A percentile compares a stretch with the other conserved stretches of the same genome.
phyloP scores from a whole-genome alignment of 2,329 filamentous ascomycete species.

The Arthrobotrys iridis region DNA sequence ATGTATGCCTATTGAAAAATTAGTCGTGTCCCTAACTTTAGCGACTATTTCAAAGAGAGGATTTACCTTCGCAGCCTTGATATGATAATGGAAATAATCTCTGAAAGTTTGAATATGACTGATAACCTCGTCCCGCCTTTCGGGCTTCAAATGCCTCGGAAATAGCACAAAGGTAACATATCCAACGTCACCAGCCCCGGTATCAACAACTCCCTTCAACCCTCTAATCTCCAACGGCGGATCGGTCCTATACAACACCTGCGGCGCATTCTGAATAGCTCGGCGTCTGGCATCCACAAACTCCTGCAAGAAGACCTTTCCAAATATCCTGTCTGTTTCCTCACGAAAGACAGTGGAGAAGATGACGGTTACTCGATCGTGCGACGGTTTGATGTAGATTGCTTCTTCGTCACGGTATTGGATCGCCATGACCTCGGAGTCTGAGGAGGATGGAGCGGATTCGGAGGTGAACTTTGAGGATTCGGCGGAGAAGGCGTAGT shows the following conservation, averaged over 20 bases:
- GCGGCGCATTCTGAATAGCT: constrained; percentile 96
- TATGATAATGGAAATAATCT: constrained; percentile 99
- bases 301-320: constrained; percentile 98
- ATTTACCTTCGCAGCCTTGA: constrained; percentile 90
- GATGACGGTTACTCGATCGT: constrained; percentile 97
- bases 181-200: constrained; percentile 83
- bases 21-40: background rate
- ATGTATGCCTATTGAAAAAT: constrained; percentile 77
- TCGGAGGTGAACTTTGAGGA: constrained; percentile 93
- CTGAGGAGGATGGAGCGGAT: constrained; percentile 92
- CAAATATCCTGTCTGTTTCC: constrained; percentile 96
- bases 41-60: background rate
- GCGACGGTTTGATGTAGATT: constrained; percentile 97
- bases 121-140: constrained; percentile 92
- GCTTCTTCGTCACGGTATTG: constrained; percentile 99
- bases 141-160: constrained; percentile 88
- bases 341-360: constrained; percentile 98
- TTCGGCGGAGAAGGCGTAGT: constrained; percentile 84
- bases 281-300: constrained; percentile 95
- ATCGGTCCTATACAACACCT: constrained; percentile 95
- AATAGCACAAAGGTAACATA: constrained; percentile 99
- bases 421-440: constrained; percentile 92
- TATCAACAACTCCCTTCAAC: constrained; percentile 79
- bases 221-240: constrained; percentile 89
- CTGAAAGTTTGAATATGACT: constrained; percentile 99